These are phyloP conservation scores for Houttuynia cordata DNA, from an alignment of 164 flowering plant species.

Conservation along the genomic window DNA sequence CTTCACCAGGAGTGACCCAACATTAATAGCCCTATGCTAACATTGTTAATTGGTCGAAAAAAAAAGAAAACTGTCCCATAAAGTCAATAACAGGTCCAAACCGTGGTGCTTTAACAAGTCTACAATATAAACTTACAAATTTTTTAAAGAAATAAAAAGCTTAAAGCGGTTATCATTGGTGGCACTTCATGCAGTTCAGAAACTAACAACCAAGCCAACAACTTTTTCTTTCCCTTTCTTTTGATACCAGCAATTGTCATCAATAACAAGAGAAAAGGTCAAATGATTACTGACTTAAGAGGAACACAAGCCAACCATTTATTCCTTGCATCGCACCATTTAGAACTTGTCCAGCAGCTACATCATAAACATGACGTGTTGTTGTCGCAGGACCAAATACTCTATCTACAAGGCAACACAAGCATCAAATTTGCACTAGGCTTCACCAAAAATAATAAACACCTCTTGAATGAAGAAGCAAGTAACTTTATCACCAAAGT, in stretches of 20 bases:
- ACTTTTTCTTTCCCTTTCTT: too few species aligned
- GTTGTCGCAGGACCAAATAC: constrained; percentile 79
- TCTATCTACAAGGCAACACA: constrained; percentile 30
- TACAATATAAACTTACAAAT: background rate
- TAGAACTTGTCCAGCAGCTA: constrained; percentile 63
- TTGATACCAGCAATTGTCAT: too few species aligned
- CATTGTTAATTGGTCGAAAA: too few species aligned
- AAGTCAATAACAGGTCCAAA: too few species aligned
- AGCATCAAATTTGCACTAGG: background rate
- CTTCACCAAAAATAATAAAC: background rate
- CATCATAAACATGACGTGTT: constrained; percentile 68
- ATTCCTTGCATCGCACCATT: constrained; percentile 68
- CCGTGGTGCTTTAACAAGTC: too few species aligned
- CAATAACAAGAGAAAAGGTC: background rate
- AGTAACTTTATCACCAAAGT: too few species aligned
- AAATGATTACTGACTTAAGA: background rate
- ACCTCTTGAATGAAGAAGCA: background rate
- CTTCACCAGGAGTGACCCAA: too few species aligned
- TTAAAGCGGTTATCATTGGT: background rate
- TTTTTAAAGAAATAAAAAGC: too few species aligned
- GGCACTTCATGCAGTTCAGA: background rate
- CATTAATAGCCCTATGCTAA: too few species aligned
- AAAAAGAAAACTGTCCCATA: too few species aligned
- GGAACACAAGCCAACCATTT: constrained; percentile 26
- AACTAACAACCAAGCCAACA: background rate